Percentiles rank a stretch among this genome's conserved stretches.
phyloP scores from a whole-genome alignment of 1,139 yeast species.

The Yamadazyma friedrichii region DNA sequence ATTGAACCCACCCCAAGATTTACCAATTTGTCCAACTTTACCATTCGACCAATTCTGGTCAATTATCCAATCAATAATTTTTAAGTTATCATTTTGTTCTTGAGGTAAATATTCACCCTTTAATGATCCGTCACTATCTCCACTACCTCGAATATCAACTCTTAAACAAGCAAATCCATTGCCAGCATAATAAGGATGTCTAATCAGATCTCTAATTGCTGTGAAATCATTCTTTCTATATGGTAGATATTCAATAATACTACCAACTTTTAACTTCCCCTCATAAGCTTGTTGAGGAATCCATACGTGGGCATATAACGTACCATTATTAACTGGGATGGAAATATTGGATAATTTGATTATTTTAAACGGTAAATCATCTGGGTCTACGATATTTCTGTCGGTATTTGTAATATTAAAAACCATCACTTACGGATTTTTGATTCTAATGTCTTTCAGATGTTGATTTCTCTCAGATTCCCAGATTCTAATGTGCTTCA shows the following conservation, averaged over 20 bases:
- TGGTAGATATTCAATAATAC: slow-evolving; percentile 40
- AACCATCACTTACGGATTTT: slow-evolving; percentile 8
- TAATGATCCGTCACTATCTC: slow-evolving; percentile 39
- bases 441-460: too few species aligned
- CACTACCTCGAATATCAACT: slow-evolving; percentile 43
- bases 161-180: slow-evolving; percentile 40
- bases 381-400: slow-evolving; percentile 19
- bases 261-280: slow-evolving; percentile 24
- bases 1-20: slow-evolving; percentile 48
- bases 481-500: too few species aligned
- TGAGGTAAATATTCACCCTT: slow-evolving; percentile 36
- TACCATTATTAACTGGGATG: slow-evolving; percentile 35
- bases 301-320: slow-evolving; percentile 39
- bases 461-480: too few species aligned
- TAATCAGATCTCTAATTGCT: slow-evolving; percentile 36
- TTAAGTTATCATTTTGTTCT: slow-evolving; percentile 41
- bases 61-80: slow-evolving; percentile 38
- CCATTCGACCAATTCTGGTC: slow-evolving; percentile 41
- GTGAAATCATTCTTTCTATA: slow-evolving; percentile 43
- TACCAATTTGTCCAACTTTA: slow-evolving; percentile 42
- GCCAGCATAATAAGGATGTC: slow-evolving; percentile 45
- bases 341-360: slow-evolving; percentile 28
- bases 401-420: slow-evolving; percentile 23
- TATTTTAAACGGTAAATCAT: slow-evolving; percentile 24
- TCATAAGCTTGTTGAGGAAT: slow-evolving; percentile 26